A percentile compares a stretch with the other conserved stretches of the same genome.
Evolutionary conservation across 176 grass and related monocot species (phyloP).

Genomic region (Cenchrus purpureus): DNA sequence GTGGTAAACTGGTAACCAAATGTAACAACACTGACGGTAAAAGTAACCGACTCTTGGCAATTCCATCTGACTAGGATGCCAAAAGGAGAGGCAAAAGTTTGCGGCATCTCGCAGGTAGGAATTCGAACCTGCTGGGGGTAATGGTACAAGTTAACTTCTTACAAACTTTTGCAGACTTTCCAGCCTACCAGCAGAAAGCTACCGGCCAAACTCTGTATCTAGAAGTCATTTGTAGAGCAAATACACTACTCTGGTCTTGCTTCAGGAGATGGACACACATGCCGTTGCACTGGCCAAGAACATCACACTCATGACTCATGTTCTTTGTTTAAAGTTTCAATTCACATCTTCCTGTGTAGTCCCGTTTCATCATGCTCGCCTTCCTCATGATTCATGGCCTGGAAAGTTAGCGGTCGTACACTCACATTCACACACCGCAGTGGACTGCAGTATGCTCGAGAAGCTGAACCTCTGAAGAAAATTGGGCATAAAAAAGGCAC

Average conservation of each 20-base stretch:
- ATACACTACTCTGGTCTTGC: not conserved
- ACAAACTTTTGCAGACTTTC: conserved; percentile 7
- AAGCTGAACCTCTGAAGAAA: not conserved
- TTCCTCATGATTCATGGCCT: not conserved
- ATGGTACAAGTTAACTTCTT: not conserved
- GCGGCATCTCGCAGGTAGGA: not conserved
- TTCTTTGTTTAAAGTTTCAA: not conserved
- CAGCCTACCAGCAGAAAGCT: conserved; percentile 4
- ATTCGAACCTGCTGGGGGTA: not conserved
- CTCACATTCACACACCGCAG: not conserved
- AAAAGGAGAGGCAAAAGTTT: too few relatives aligned
- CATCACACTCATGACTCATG: not conserved
- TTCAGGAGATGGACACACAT: not conserved
- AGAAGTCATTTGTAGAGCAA: not conserved
- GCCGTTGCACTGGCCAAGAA: not conserved
- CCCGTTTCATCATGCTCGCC: not conserved
- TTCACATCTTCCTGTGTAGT: not conserved
- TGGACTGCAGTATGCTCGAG: not conserved
- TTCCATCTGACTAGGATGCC: not conserved
- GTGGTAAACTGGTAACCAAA: too few relatives aligned
- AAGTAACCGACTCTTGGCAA: too few relatives aligned
- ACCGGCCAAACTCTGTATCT: not conserved
- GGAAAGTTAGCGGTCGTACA: not conserved
- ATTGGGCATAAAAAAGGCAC: not conserved
- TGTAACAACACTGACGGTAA: too few relatives aligned